Percentiles rank a stretch among this genome's conserved stretches.
Evolutionary conservation across 805 yeast species (phyloP).

Genomic region (Lachancea lanzarotensis): DNA sequence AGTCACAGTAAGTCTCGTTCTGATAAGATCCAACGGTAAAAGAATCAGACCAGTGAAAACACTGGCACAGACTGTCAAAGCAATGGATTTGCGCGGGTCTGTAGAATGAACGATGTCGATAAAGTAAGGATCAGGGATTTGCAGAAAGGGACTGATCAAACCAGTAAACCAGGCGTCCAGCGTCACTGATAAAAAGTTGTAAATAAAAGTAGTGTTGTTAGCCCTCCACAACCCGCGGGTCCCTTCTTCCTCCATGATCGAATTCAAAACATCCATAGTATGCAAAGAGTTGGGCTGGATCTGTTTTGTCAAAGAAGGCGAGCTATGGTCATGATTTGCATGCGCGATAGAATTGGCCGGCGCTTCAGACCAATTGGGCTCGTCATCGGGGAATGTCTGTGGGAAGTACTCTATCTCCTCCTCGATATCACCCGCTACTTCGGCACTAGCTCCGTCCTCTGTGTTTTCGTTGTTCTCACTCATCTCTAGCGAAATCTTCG

Average conservation of each 20-base stretch:
- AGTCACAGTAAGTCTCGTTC: conserved; percentile 70
- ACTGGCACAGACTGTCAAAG: conserved; percentile 63
- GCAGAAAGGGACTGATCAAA: conserved; percentile 68
- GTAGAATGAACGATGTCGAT: conserved; percentile 77
- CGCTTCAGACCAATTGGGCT: conserved; percentile 27
- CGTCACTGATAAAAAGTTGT: conserved; percentile 66
- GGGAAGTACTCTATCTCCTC: conserved; percentile 36
- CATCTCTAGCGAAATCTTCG: conserved; percentile 11
- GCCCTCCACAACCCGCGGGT: conserved; percentile 68
- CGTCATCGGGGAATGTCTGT: background rate
- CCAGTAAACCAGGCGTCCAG: conserved; percentile 92
- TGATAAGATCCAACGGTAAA: conserved; percentile 75
- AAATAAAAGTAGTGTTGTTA: conserved; percentile 70
- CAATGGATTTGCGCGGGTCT: conserved; percentile 62
- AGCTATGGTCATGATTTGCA: conserved; percentile 5
- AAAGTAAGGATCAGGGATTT: conserved; percentile 83
- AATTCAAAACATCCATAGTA: conserved; percentile 58
- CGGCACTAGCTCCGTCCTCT: conserved; percentile 16
- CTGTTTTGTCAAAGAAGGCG: conserved; percentile 18
- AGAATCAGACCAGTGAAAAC: conserved; percentile 65
- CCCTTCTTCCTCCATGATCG: conserved; percentile 63
- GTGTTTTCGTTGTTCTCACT: conserved; percentile 12
- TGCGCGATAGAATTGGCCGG: conserved; percentile 18
- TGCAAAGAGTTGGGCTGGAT: conserved; percentile 55
- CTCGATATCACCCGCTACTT: conserved; percentile 23